phyloP scores from a whole-genome alignment of 1,139 yeast species.

The Magnusiomyces ingens region DNA sequence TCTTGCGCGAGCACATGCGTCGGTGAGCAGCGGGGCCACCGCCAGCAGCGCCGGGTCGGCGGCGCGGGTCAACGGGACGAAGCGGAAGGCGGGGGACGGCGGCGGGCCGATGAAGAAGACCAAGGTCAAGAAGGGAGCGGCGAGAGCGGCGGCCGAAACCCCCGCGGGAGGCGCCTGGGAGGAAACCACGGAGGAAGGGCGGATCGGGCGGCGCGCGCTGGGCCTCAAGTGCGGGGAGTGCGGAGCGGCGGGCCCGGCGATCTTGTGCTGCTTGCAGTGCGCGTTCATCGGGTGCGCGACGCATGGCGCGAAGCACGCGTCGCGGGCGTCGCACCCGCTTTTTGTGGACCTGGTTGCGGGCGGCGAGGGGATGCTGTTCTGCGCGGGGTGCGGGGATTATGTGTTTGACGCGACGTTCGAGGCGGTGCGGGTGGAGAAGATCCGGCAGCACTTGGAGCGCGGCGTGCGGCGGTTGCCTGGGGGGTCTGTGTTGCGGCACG shows the following conservation, averaged over 20 bases:
- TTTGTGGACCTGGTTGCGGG: constrained; percentile 38
- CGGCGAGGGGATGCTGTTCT: constrained; percentile 38
- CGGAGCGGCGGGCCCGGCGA: constrained; percentile 12
- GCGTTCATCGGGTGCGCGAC: constrained; percentile 71
- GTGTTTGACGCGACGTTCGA: constrained; percentile 57
- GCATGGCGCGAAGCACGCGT: constrained; percentile 48
- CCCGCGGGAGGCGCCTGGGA: constrained; percentile 38
- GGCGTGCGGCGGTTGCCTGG: constrained; percentile 14
- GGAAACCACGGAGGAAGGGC: background rate
- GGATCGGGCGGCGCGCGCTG: background rate
- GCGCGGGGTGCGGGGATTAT: constrained; percentile 72
- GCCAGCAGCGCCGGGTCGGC: too few species aligned
- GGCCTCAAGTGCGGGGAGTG: constrained; percentile 13
- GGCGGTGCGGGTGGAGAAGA: constrained; percentile 38
- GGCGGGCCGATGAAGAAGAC: too few species aligned
- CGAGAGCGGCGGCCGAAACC: constrained; percentile 49
- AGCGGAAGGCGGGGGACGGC: too few species aligned
- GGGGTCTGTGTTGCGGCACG: constrained; percentile 8
- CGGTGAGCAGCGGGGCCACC: too few species aligned
- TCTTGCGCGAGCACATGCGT: background rate
- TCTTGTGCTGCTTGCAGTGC: constrained; percentile 69
- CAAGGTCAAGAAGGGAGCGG: constrained; percentile 19
- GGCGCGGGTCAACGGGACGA: too few species aligned
- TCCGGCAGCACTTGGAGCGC: constrained; percentile 11
- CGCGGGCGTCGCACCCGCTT: constrained; percentile 58